Evolutionary conservation across 805 yeast species (phyloP), one percentile per base, ranked within the genome.

Genomic region (Starmerella vaccinii): DNA sequence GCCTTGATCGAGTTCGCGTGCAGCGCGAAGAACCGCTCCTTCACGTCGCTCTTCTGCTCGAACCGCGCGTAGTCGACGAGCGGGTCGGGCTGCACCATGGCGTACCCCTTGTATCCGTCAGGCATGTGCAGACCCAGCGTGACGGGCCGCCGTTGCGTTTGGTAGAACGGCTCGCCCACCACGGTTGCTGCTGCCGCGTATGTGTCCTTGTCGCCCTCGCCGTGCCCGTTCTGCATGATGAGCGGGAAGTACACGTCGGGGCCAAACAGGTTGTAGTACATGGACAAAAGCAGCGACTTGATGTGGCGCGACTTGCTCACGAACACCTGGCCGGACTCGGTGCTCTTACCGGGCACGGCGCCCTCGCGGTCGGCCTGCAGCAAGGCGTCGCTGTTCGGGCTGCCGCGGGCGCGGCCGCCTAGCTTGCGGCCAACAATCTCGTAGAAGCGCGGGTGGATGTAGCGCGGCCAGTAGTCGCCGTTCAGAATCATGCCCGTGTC

Each of bases 401-500:
- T 19, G 55, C 65, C 66, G 15, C 63, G 60, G 15, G 62, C 74
- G 61, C 59, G 68, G 42, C 61, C 59, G 26, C 76, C 73, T 1
- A 78, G 68, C 46, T 68, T 57, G 13, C 78, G 68, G 2, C 78
- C 84, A 0, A 85, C 85, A 56, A 86, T 78, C 27, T 77, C 75
- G 65, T 82, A 86, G 59, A 75, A 82, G 34, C 68, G 68, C 5
- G 95, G 95, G 1, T 84, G 76, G 1, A 89, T 84, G 6, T 89
- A 79, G 57, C 95, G 74, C 64, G 81, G 76, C 95, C 95, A 86
- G 64, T 80, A 86, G 65, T 86, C 95, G 1, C 95, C 94, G 90
- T 94, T 86, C 23, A 79, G 64, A 23, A 80, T 66, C 63, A 77
- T 66, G 51, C 81, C 77, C 52, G 71, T 67, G 12, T 71, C 63